phyloP scores from a whole-genome alignment of 805 yeast genomes.

The Grigorovia humatica region DNA sequence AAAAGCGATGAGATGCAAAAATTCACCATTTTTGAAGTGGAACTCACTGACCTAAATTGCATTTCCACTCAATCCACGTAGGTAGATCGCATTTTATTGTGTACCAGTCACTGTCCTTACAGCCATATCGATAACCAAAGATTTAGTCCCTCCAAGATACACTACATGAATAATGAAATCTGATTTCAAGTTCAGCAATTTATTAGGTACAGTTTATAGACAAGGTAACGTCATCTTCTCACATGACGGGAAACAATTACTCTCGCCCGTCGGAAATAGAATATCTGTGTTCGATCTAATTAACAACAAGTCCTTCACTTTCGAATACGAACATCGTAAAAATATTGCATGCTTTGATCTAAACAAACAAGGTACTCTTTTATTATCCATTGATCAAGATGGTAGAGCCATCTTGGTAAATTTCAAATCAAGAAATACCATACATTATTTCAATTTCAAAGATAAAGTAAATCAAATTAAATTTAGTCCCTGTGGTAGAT shows the following conservation, averaged over 20 bases:
- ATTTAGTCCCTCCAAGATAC: too few relatives aligned
- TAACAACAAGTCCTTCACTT: slow-evolving; percentile 77
- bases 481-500: slow-evolving; percentile 81
- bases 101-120: not conserved
- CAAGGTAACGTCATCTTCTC: slow-evolving; percentile 86
- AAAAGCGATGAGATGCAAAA: slow-evolving; percentile 3
- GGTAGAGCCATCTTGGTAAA: slow-evolving; percentile 91
- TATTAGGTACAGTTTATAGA: slow-evolving; percentile 88
- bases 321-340: slow-evolving; percentile 85
- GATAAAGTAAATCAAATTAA: slow-evolving; percentile 62
- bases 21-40: not conserved
- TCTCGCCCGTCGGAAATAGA: slow-evolving; percentile 92
- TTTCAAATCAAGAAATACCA: slow-evolving; percentile 67
- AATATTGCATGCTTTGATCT: slow-evolving; percentile 71
- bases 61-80: too few relatives aligned
- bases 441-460: slow-evolving; percentile 90
- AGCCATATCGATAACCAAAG: not conserved
- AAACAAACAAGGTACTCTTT: slow-evolving; percentile 69
- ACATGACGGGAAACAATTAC: slow-evolving; percentile 69
- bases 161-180: slow-evolving; percentile 51
- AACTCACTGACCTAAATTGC: too few relatives aligned
- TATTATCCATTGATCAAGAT: slow-evolving; percentile 77
- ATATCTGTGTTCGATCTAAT: slow-evolving; percentile 80
- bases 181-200: slow-evolving; percentile 79
- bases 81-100: too few relatives aligned